Base-by-base conservation (phyloP, 2,329 filamentous ascomycete genomes). In the Cercospora brassicicola region DNA sequence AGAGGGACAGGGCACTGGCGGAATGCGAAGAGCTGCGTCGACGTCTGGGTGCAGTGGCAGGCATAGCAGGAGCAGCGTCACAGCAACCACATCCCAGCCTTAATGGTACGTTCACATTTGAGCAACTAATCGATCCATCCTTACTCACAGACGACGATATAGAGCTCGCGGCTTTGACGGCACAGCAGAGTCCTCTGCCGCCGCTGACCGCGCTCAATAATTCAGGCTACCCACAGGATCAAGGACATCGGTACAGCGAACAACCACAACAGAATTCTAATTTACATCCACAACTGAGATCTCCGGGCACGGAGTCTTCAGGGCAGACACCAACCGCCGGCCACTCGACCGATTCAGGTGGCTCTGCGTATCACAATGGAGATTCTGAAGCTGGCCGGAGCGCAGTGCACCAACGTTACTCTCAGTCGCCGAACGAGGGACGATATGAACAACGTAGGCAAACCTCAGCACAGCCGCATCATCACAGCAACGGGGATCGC, bases 11-110 rank as follows among this genome's bases (percentile, higher is more conserved):
- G 13, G 87, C 93, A 63, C 88, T 93, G 81, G 87, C 88, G 33
- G 92, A 96, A 81, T 94, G 95, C 81, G 87, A 88, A 69, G 91
- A 94, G 71, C 90, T 96, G 71, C 90, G 89, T 75, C 84, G 87
- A 76, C 86, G 89, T 33, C 81, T 96, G 72, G 71, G 66, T 28
- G 69, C 70, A 3, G 73, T 78, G 8, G 74, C 73, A 55, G 71
- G 73, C 11, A 73, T 77, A 20, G 74, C 75, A 3, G 73, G 74
- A 42, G 72, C 61, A 55, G 62, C 66, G 57, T 66, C 61, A 36
- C 51, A 57, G 26, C 60, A 67, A 59, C 65, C 64, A 61, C 68
- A 60, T 26, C 69, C 72, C 36, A 68, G 73, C 39, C 71, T 77
- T 57, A 76, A 74, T 73, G 75, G 76, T 77, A 73, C 67, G 76